phyloP scores from a whole-genome alignment of 108 stramenopile genomes.

The Cyclotella baltica region DNA sequence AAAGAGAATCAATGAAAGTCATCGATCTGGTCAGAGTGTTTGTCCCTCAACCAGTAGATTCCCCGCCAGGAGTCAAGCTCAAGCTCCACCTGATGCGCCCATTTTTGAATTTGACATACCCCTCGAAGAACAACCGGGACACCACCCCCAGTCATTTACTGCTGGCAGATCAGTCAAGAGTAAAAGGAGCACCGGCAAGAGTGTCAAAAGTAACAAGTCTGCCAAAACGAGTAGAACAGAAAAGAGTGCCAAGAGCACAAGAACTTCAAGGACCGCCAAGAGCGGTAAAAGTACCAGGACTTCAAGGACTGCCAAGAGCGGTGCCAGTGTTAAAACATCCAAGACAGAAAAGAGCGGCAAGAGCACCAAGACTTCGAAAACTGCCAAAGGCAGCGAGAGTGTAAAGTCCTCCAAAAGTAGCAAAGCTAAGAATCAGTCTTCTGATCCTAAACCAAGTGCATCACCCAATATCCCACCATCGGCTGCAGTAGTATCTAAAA shows the following conservation, averaged over 20 bases:
- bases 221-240: not conserved
- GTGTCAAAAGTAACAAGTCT: conserved; percentile 17
- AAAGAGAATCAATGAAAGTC: conserved; percentile 3
- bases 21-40: conserved; percentile 6
- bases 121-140: conserved; percentile 27
- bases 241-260: conserved; percentile 33
- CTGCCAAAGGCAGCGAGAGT: conserved; percentile 15
- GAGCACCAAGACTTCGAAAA: conserved; percentile 3
- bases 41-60: not conserved
- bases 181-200: conserved; percentile 12
- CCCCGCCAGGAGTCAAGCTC: no score
- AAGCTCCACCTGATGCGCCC: conserved; percentile 14
- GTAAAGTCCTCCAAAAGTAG: conserved; percentile 5
- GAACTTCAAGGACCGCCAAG: conserved; percentile 17
- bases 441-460: not conserved
- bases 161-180: conserved; percentile 31
- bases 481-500: conserved; percentile 39
- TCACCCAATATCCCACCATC: not conserved
- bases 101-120: conserved; percentile 56
- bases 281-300: conserved; percentile 19
- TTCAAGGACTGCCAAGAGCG: conserved; percentile 8
- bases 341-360: conserved; percentile 17
- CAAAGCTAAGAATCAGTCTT: not conserved
- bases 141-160: not conserved
- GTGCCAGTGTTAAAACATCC: conserved; percentile 6